Conservation (phyloP, 202 grass and related monocot species). For the Saccharum hybrid region DNA sequence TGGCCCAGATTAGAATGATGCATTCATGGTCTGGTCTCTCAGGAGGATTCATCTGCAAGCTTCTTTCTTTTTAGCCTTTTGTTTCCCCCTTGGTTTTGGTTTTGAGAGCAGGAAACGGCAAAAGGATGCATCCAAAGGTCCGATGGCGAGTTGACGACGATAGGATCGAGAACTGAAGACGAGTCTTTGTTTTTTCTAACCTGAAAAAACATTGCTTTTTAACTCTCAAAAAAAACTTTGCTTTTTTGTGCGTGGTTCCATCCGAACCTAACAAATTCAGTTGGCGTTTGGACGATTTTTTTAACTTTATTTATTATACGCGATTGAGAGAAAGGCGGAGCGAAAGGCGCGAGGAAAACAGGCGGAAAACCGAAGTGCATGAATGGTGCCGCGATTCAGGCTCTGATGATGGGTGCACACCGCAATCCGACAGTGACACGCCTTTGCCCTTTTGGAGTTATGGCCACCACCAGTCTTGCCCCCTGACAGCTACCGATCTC, state of each 20-base stretch:
- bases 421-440: neutral
- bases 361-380: neutral
- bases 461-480: neutral
- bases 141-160: neutral
- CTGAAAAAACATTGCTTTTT: neutral
- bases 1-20: too few species aligned
- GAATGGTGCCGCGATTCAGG: constrained; percentile 37
- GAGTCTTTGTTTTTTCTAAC: neutral
- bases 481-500: neutral
- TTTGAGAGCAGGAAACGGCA: neutral
- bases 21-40: too few species aligned
- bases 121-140: neutral
- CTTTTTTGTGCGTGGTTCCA: neutral
- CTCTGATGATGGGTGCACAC: neutral
- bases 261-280: constrained; percentile 13
- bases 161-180: neutral
- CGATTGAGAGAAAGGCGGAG: too few species aligned
- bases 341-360: neutral
- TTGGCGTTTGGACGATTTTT: constrained; percentile 13
- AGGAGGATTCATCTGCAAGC: neutral
- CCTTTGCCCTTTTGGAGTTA: neutral
- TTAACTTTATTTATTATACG: neutral
- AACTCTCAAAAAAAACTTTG: neutral
- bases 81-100: neutral
- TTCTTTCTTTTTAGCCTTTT: neutral